Evolutionary conservation across 148 eudicot genomes (phyloP), one percentile per base, ranked within the genome.

Genomic region (Arctostaphylos glauca): DNA sequence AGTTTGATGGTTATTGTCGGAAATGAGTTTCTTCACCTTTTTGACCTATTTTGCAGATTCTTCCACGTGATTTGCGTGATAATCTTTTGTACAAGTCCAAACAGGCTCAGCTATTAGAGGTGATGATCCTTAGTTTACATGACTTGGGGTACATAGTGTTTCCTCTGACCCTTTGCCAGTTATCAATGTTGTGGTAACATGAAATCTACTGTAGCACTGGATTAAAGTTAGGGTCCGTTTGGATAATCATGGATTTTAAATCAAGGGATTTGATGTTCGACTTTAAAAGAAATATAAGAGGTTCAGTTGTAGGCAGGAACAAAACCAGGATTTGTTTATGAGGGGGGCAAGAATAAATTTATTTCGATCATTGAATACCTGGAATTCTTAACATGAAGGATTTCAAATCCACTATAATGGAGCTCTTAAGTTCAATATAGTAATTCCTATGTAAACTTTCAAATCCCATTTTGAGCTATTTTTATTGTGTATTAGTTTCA

Each of bases 11-110:
- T 31, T 55, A 9, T 41, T 67, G 55, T 14, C 76, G 31, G 76
- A 80, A 66, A 54, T 80, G 23, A 67, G 54, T 18, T 9, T 47
- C 18, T 43, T 68, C 23, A 4, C 14, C 12, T 56, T 38, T 44
- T 68, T 83, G 55, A 25, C 43, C 12, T 59, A 55, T 67, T 82
- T 82, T 52, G 16, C 86, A 89, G 91, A 86, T 89, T 79, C 88
- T 89, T 81, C 91, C 91, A 47, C 74, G 21, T 78, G 87, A 89
- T 84, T 55, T 89, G 81, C 90, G 74, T 77, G 86, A 86, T 66
- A 86, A 67, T 53, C 83, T 89, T 60, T 56, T 77, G 83, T 15
- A 50, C 46, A 85, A 86, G 79, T 82, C 87, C 50, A 86, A 84
- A 74, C 71, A 21, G 48, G 83, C 67, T 81, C 84, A 86, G 48